Evolutionary conservation across 345 rosid species (phyloP).

Genomic region (Linum trigynum): DNA sequence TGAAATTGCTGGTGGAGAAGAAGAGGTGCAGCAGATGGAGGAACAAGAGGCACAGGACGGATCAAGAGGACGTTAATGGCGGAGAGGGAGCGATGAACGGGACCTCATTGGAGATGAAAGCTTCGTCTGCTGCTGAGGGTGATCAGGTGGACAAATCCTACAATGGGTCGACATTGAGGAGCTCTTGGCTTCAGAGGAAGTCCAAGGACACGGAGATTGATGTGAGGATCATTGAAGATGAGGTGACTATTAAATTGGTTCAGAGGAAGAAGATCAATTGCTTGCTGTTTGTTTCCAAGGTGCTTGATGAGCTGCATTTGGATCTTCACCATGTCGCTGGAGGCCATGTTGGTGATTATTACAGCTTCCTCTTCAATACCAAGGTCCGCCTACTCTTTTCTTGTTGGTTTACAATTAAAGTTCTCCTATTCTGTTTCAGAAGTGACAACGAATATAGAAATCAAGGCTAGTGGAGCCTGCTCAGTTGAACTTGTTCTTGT

Average conservation of each 20-base stretch:
- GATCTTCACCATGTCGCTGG: conserved; percentile 86
- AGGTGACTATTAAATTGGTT: conserved; percentile 41
- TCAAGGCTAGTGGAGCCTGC: not conserved
- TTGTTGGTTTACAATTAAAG: not conserved
- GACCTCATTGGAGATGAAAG: conserved; percentile 22
- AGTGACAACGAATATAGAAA: no score
- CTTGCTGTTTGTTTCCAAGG: conserved; percentile 62
- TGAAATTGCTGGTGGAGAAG: conserved; percentile 64
- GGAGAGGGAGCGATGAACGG: conserved; percentile 9
- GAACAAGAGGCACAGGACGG: conserved; percentile 35
- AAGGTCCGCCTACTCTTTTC: conserved; percentile 36
- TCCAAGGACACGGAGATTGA: conserved; percentile 79
- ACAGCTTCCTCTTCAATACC: conserved; percentile 67
- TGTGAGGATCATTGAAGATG: conserved; percentile 73
- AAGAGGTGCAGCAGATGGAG: conserved; percentile 53
- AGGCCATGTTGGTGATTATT: conserved; percentile 75
- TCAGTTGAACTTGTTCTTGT: not conserved
- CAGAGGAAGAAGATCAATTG: conserved; percentile 35
- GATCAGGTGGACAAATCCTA: conserved; percentile 44
- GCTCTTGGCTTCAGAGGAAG: conserved; percentile 87
- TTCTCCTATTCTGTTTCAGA: not conserved
- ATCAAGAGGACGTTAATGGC: conserved; percentile 17
- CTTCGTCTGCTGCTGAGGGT: not conserved
- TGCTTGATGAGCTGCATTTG: conserved; percentile 67
- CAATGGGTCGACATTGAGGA: conserved; percentile 41